These are phyloP conservation scores for Tetrapisispora phaffii DNA, from an alignment of 805 yeast species.

Conservation along the genomic window DNA sequence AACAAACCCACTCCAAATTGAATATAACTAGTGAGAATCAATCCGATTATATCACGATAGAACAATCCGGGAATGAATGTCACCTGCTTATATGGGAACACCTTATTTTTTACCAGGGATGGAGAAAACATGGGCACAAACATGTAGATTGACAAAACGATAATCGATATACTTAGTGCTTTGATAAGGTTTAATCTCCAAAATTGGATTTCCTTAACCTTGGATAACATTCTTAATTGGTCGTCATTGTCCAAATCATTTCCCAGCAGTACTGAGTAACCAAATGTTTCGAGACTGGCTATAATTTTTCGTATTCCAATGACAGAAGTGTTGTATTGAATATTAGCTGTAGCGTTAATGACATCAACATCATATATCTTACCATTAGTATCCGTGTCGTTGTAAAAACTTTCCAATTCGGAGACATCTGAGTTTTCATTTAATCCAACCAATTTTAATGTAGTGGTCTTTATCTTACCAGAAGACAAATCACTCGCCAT, in stretches of 20 bases:
- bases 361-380: conserved; percentile 4
- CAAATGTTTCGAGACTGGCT: conserved; percentile 38
- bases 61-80: conserved; percentile 17
- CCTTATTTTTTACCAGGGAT: conserved; percentile 23
- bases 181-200: conserved; percentile 55
- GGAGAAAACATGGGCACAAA: conserved; percentile 35
- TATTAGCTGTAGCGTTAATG: conserved; percentile 6
- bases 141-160: conserved; percentile 46
- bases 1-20: conserved; percentile 55
- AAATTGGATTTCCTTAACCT: conserved; percentile 57
- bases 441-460: background rate
- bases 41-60: conserved; percentile 43
- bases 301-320: conserved; percentile 61
- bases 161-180: conserved; percentile 49
- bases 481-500: too few relatives aligned
- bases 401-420: background rate
- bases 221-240: conserved; percentile 60
- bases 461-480: background rate
- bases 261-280: conserved; percentile 43
- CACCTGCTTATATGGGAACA: conserved; percentile 25
- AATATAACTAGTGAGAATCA: conserved; percentile 53
- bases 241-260: conserved; percentile 45
- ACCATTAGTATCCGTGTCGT: background rate
- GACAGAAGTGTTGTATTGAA: conserved; percentile 40
- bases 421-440: background rate